phyloP scores from a whole-genome alignment of 129 eudicot species.

The Apium graveolens region DNA sequence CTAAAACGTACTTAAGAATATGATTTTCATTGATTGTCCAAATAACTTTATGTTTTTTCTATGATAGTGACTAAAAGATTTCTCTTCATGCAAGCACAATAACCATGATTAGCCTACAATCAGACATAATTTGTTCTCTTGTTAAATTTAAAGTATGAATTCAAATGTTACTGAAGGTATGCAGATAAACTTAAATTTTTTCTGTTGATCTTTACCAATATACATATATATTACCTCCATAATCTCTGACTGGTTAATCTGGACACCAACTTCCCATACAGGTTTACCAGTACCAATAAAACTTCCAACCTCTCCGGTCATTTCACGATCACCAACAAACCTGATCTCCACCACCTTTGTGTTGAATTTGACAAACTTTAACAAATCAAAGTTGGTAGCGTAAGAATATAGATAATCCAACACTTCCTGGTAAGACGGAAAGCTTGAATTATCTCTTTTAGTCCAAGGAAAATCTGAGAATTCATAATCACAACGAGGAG shows the following conservation, averaged over 20 bases:
- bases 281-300: slow-evolving; percentile 23
- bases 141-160: background rate
- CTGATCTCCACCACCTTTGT: slow-evolving; percentile 77
- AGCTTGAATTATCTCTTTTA: slow-evolving; percentile 52
- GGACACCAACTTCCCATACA: slow-evolving; percentile 66
- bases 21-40: too few species aligned
- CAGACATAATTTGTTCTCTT: background rate
- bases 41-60: too few species aligned
- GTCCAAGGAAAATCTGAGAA: slow-evolving; percentile 97
- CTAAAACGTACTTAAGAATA: too few species aligned
- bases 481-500: slow-evolving; percentile 96
- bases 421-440: slow-evolving; percentile 64
- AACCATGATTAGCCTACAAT: too few species aligned
- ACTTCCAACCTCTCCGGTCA: slow-evolving; percentile 25
- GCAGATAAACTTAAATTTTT: background rate
- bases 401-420: slow-evolving; percentile 70
- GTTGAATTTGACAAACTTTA: slow-evolving; percentile 63
- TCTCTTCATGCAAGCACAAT: background rate
- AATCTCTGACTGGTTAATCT: slow-evolving; percentile 25
- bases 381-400: slow-evolving; percentile 62
- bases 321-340: slow-evolving; percentile 33
- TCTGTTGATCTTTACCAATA: background rate
- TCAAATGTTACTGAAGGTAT: background rate
- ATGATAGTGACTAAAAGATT: background rate
- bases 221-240: slow-evolving; percentile 28